Conservation (phyloP, 2,329 filamentous ascomycete genomes). For the Xenosphaeropsis pyriputrescens region DNA sequence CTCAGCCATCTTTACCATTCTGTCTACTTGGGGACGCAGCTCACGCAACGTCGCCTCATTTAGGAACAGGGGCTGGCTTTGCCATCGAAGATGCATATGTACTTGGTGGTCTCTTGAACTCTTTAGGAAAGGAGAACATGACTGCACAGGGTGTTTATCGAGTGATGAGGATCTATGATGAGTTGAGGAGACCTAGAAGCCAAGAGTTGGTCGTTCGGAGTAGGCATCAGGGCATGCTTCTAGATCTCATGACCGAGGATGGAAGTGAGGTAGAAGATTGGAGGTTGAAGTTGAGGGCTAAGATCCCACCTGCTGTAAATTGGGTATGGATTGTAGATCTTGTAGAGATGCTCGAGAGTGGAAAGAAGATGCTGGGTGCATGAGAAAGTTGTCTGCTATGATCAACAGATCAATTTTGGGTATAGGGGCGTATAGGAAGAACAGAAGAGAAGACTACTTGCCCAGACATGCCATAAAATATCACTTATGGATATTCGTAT, state of each 20-base stretch:
- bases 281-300: not conserved
- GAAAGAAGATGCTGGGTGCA: too few species aligned
- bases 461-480: too few species aligned
- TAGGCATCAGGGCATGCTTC: conserved; percentile 11
- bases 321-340: conserved; percentile 10
- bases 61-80: conserved; percentile 40
- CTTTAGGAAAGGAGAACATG: conserved; percentile 20
- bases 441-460: too few species aligned
- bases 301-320: conserved; percentile 2
- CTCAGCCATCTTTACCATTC: conserved; percentile 24
- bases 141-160: conserved; percentile 17
- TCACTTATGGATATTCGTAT: too few species aligned
- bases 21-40: conserved; percentile 44
- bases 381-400: too few species aligned
- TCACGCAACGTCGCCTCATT: conserved; percentile 42
- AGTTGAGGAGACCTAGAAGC: conserved; percentile 20
- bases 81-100: conserved; percentile 34
- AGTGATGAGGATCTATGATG: conserved; percentile 31
- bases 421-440: too few species aligned
- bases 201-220: conserved; percentile 5
- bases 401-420: too few species aligned
- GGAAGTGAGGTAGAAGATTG: conserved; percentile 1
- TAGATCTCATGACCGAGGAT: conserved; percentile 23
- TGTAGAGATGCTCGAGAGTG: conserved; percentile 3
- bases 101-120: conserved; percentile 26